phyloP scores from a whole-genome alignment of 495 filamentous ascomycete genomes.

The Evansstolkia leycettana region DNA sequence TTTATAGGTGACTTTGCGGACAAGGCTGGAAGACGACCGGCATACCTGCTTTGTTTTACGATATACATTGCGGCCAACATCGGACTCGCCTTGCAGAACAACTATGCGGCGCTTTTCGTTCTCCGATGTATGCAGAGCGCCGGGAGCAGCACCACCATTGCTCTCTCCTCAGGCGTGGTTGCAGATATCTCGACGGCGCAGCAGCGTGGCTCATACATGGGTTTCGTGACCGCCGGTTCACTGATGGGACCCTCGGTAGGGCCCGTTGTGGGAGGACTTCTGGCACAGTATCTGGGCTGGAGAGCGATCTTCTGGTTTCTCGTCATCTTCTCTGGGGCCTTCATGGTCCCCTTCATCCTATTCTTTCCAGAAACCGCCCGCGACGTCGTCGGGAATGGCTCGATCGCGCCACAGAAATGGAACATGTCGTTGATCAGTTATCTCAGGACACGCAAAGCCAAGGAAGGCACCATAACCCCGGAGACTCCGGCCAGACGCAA shows the following conservation, averaged over 20 bases:
- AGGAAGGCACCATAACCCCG: neutral
- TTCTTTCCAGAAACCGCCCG: conserved; percentile 34
- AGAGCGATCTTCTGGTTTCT: conserved; percentile 66
- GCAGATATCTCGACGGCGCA: conserved; percentile 26
- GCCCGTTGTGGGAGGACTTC: conserved; percentile 52
- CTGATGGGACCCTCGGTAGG: conserved; percentile 39
- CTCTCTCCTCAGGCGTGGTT: conserved; percentile 27
- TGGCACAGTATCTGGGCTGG: conserved; percentile 58
- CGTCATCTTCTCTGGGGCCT: conserved; percentile 40
- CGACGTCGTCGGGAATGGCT: conserved; percentile 36
- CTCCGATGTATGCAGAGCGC: conserved; percentile 37
- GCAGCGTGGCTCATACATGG: conserved; percentile 35
- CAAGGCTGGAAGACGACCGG: conserved; percentile 32
- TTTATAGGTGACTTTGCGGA: conserved; percentile 38
- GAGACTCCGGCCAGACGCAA: conserved; percentile 22
- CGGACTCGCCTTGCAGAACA: conserved; percentile 33
- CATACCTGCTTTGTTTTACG: conserved; percentile 32
- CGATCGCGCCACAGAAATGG: conserved; percentile 16
- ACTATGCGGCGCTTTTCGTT: conserved; percentile 34
- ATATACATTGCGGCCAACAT: conserved; percentile 38
- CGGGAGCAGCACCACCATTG: conserved; percentile 34
- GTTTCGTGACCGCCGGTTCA: conserved; percentile 18
- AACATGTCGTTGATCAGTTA: conserved; percentile 22
- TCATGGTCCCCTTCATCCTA: conserved; percentile 18
- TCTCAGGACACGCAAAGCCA: conserved; percentile 12